Evolutionary conservation across 495 filamentous ascomycete species (phyloP), one percentile per base, ranked within the genome.

Genomic region (Diplogelasinospora grovesii): DNA sequence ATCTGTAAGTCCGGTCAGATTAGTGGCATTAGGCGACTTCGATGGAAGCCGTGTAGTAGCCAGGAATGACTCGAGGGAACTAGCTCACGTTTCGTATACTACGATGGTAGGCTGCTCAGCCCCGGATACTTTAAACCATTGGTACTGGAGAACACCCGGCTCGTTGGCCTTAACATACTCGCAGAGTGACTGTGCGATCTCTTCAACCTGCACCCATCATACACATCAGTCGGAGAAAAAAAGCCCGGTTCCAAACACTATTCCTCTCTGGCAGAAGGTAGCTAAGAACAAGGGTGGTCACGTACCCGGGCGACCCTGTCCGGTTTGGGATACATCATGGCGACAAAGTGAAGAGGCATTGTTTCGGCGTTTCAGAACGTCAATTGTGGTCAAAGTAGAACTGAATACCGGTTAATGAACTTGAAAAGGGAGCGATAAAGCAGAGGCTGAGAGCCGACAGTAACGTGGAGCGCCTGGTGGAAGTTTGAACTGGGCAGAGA

Each of bases 11-110:
- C 9, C 5, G 7, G 22, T 16, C n/a, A 15, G 18, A 18, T 16
- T 36, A n/a, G n/a, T n/a, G n/a, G n/a, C n/a, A n/a, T n/a, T n/a
- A n/a, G n/a, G n/a, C n/a, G 1, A 13, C 1, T 5, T 31, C 28
- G 28, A 15, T 13, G 3, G 6, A 31, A 5, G n/a, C 11, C 8
- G 28, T 10, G 28, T 31, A 31, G 28, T n/a, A n/a, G n/a, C 26
- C 21, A 24, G 7, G 24, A 28, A 15, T 14, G 19, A 2, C 9
- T 13, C 8, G n/a, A n/a, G 26, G 25, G 4, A 28, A 23, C n/a
- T n/a, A 8, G 50, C 50, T 22, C 40, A 57, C 54, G 22, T 22
- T 39, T 57, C 54, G 44, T 42, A 46, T 3, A 57, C 41, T 5
- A 48, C 18, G 26, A 57, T 43, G 20, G 44, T 42, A 16, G 54